These are phyloP conservation scores for Podospora conica DNA, from an alignment of 495 filamentous ascomycete species.

Conservation along the genomic window DNA sequence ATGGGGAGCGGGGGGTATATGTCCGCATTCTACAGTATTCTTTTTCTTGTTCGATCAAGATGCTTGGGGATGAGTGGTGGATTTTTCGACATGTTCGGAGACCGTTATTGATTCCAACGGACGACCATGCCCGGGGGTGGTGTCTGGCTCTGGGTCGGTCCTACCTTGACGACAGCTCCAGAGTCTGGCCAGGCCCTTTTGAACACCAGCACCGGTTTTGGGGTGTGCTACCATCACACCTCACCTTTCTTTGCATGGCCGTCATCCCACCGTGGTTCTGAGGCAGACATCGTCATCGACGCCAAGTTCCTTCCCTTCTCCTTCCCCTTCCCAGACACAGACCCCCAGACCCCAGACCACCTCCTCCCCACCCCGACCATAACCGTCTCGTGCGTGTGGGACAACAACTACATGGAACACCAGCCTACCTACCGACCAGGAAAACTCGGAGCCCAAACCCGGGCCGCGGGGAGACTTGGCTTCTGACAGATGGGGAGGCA, in stretches of 20 bases:
- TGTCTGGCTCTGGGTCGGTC: not conserved
- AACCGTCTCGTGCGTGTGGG: not conserved
- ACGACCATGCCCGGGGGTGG: too few species aligned
- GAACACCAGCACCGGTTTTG: not conserved
- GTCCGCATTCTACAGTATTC: not conserved
- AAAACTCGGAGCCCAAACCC: not conserved
- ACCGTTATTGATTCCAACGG: too few species aligned
- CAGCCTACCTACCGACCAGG: not conserved
- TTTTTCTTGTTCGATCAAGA: not conserved
- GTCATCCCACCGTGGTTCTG: not conserved
- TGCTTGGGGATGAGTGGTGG: not conserved
- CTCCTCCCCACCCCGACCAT: not conserved
- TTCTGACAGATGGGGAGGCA: not conserved
- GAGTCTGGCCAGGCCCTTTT: not conserved
- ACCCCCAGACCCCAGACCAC: not conserved
- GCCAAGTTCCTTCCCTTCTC: not conserved
- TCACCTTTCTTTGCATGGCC: not conserved
- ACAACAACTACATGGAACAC: too few species aligned
- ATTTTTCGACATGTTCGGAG: not conserved
- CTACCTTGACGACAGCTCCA: not conserved
- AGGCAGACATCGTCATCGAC: not conserved
- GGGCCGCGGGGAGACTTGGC: not conserved
- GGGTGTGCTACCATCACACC: not conserved
- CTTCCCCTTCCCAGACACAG: too few species aligned
- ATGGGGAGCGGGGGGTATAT: not conserved